A percentile compares a stretch with the other conserved stretches of the same genome.
phyloP scores from a whole-genome alignment of 805 yeast genomes.

The Kluyveromyces dobzhanskii region DNA sequence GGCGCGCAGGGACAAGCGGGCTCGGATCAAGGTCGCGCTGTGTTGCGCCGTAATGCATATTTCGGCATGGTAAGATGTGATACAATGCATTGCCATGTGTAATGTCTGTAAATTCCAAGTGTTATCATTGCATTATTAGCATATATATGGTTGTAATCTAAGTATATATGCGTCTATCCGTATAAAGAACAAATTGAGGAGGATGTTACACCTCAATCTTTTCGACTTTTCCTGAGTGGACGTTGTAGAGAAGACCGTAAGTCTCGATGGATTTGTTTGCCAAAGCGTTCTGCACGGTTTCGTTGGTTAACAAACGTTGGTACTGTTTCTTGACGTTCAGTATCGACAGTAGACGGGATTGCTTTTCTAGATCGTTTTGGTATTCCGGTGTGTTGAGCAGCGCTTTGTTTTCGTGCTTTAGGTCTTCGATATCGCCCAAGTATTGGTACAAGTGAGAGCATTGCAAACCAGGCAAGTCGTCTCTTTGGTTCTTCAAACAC shows the following conservation, averaged over 20 bases:
- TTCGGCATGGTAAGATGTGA: too few relatives aligned
- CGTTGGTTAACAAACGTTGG: slow-evolving; percentile 45
- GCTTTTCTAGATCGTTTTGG: slow-evolving; percentile 38
- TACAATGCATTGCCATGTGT: too few relatives aligned
- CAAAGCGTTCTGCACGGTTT: slow-evolving; percentile 57
- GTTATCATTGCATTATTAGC: too few relatives aligned
- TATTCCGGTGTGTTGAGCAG: slow-evolving; percentile 37
- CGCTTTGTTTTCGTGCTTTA: slow-evolving; percentile 51
- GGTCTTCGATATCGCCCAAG: slow-evolving; percentile 60
- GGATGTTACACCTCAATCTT: slow-evolving; percentile 18
- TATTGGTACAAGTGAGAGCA: slow-evolving; percentile 28
- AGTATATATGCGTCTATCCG: too few relatives aligned
- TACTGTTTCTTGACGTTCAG: slow-evolving; percentile 71
- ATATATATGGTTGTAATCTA: too few relatives aligned
- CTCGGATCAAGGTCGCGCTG: too few relatives aligned
- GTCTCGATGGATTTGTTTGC: slow-evolving; percentile 58
- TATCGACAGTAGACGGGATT: slow-evolving; percentile 59
- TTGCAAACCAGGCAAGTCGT: slow-evolving; percentile 45
- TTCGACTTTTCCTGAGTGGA: slow-evolving; percentile 59
- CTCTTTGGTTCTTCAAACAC: slow-evolving; percentile 47
- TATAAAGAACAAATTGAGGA: too few relatives aligned
- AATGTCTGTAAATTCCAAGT: too few relatives aligned
- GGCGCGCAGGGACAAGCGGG: too few relatives aligned
- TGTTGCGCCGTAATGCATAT: too few relatives aligned
- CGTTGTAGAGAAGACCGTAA: slow-evolving; percentile 80